Base-by-base conservation (phyloP, 1,139 yeast genomes). In the Scheffersomyces parashehatae region DNA sequence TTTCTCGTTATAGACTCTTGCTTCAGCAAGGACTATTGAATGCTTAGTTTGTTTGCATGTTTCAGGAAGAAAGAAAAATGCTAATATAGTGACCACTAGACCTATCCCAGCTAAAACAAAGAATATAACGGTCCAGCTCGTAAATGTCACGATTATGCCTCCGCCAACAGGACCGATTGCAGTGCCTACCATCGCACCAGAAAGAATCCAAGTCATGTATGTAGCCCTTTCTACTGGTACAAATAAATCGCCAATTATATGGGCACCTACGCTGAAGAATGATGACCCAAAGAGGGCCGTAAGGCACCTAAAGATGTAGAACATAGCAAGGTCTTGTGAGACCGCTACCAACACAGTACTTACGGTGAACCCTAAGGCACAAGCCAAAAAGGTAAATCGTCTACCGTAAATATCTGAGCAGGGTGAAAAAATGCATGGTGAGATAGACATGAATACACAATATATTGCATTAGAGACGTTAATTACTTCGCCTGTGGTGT, bases 201-300 rank as follows among this genome's bases (percentile, higher is more conserved):
- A 52, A 3, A 76, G 54, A 6, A 68, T 58, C 58, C 68, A 62
- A 2, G 80, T 74, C 73, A 77, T 69, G 3, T 73, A 76, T 3
- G 57, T 55, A 2, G 82, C 83, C 47, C 83, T 59, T 48, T 72
- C 70, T 9, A 64, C 62, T 0, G 82, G 82, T 9, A 58, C 58
- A 47, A 67, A 72, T 32, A 77, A 64, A 53, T 78, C 83, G 11
- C 76, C 73, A 14, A 78, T 61, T 29, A 74, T 64, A 33, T 67
- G 65, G 9, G 77, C 78, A 5, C 79, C 80, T 20, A 75, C 63
- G 34, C 75, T 61, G 54, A 77, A 77, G 44, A 77, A 77, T 0
- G 80, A 69, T 1, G 82, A 76, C 3, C 82, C 83, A 52, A 74
- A 74, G n/a, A 79, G 51, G 0, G 79, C 82, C 12, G 74, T 60